Conservation (phyloP, 2,329 filamentous ascomycete genomes). For the Penicillium aurantiogriseum region DNA sequence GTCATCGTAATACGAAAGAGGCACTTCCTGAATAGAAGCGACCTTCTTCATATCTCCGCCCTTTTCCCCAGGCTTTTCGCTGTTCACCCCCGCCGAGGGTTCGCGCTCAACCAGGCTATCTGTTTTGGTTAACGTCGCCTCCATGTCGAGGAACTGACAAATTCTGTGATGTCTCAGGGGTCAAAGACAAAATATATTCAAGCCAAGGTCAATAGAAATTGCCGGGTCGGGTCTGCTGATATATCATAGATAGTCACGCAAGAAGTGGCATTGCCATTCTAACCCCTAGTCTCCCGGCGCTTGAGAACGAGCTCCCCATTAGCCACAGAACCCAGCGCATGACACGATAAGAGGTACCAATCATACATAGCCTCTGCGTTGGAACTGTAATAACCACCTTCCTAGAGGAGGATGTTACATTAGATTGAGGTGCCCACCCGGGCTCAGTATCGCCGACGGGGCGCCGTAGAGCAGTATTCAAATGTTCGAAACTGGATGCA, state of each 20-base stretch:
- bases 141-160: not conserved
- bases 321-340: not conserved
- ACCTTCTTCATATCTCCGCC: not conserved
- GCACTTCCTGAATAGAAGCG: not conserved
- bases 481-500: not conserved
- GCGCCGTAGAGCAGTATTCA: not conserved
- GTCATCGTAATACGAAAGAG: not conserved
- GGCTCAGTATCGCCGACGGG: not conserved
- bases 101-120: not conserved
- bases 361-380: not conserved
- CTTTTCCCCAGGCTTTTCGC: not conserved
- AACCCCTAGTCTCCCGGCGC: not conserved
- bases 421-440: not conserved
- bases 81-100: not conserved
- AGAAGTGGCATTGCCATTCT: not conserved
- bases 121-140: not conserved
- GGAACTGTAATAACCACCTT: not conserved
- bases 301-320: not conserved
- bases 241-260: not conserved
- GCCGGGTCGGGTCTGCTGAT: not conserved
- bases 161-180: not conserved
- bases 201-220: not conserved
- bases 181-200: not conserved
- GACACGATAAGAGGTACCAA: not conserved
- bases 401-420: not conserved